These are phyloP conservation scores for Xylariaceae sp. DNA, from an alignment of 2,329 filamentous ascomycete genomes.

Conservation along the genomic window DNA sequence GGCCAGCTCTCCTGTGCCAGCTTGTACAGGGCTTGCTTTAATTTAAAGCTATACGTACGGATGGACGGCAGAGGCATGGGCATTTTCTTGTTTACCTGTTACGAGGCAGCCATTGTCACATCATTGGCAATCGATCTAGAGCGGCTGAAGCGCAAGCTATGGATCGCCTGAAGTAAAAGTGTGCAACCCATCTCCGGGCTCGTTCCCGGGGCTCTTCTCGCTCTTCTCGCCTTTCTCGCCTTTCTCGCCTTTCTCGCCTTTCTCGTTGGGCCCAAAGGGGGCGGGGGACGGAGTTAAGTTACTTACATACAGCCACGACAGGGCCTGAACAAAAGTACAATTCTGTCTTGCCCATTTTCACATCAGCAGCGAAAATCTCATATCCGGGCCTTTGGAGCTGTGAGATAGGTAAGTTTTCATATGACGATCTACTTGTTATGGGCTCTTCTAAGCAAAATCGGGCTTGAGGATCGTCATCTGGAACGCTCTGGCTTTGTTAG, in stretches of 20 bases:
- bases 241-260: too few relatives aligned
- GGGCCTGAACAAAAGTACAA: too few relatives aligned
- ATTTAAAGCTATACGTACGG: slow-evolving; percentile 1
- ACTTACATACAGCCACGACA: too few relatives aligned
- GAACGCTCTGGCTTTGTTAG: slow-evolving; percentile 8
- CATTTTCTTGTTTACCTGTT: slow-evolving; percentile 5
- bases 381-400: not conserved
- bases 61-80: not conserved
- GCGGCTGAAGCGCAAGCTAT: not conserved
- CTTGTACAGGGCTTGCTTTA: slow-evolving; percentile 5
- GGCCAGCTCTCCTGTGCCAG: not conserved
- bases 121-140: slow-evolving; percentile 6
- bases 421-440: not conserved
- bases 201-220: not conserved
- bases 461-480: slow-evolving; percentile 14
- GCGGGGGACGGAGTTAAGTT: too few relatives aligned
- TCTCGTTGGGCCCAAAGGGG: too few relatives aligned
- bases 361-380: too few relatives aligned
- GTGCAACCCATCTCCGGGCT: not conserved
- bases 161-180: not conserved
- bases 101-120: slow-evolving; percentile 7
- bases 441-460: slow-evolving; percentile 12
- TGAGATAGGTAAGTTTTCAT: not conserved
- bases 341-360: too few relatives aligned
- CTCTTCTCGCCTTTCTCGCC: too few relatives aligned